Base-by-base conservation (phyloP, 331 rosid genomes). In the Erythrophleum ivorense region DNA sequence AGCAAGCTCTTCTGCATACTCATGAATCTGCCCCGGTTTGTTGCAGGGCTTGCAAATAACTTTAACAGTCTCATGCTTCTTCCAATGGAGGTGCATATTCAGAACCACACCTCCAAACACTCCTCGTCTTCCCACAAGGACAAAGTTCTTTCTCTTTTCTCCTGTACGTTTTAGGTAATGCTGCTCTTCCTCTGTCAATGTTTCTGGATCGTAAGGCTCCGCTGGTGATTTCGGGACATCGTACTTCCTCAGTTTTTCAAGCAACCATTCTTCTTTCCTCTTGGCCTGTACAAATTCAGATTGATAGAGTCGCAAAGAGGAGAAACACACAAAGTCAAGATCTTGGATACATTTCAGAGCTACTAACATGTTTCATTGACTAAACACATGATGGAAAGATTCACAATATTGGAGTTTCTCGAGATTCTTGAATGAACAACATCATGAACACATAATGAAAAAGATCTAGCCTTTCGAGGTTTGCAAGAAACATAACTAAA, bases 71-170 rank as follows among this genome's bases (percentile, higher is more conserved):
- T 91, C 97, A 43, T 92, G 97, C 72, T 88, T 92, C 88, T 94
- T 94, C 98, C 98, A 94, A 50, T 92, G 97, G 66, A 94, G 87
- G 87, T n/a, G n/a, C n/a, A n/a, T n/a, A n/a, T n/a, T n/a, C n/a
- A n/a, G n/a, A n/a, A n/a, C n/a, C n/a, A n/a, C n/a, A n/a, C n/a
- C n/a, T n/a, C 98, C 97, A 83, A 92, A 92, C 10, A 94, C 97
- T 76, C 97, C 97, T 13, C 97, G 91, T 84, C 98, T 92, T 54
- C 98, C 96, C 66, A 94, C 85, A 19, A 87, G 96, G 63, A 88
- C 90, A 83, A 81, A 92, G 41, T 94, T 84, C 74, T 90, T 94
- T 92, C 88, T 94, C 82, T 91, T n/a, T n/a, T n/a, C n/a, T n/a
- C n/a, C n/a, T 94, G 90, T 92, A 67, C 98, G 97, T 89, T 90